Conservation (phyloP, 1,139 yeast species). For the Hanseniaspora uvarum region DNA sequence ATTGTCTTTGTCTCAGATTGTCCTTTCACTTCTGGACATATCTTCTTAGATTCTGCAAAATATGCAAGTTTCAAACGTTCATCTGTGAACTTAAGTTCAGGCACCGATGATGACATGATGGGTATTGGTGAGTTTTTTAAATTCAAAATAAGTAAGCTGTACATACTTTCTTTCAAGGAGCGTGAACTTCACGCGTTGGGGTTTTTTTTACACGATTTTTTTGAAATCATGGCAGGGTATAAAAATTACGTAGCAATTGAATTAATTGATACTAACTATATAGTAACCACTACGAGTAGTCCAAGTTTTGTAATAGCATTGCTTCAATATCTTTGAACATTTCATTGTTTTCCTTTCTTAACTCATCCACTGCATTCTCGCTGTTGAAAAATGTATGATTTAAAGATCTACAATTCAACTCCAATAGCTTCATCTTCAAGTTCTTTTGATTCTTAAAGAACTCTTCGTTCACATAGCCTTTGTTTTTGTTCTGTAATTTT, state of each 20-base stretch:
- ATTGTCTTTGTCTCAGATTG: slow-evolving; percentile 35
- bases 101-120: slow-evolving; percentile 50
- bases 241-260: too few relatives aligned
- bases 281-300: background rate
- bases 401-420: background rate
- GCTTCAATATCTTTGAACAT: background rate
- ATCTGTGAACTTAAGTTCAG: slow-evolving; percentile 65
- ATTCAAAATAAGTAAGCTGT: too few relatives aligned
- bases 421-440: background rate
- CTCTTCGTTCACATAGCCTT: background rate
- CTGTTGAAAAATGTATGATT: slow-evolving; percentile 1
- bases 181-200: background rate
- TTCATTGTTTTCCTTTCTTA: background rate
- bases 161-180: background rate
- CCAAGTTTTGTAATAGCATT: background rate
- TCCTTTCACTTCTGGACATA: slow-evolving; percentile 22
- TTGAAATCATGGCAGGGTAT: too few relatives aligned
- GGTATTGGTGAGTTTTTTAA: too few relatives aligned
- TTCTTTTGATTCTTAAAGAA: background rate
- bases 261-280: too few relatives aligned
- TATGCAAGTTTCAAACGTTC: slow-evolving; percentile 41
- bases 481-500: background rate
- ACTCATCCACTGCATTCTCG: background rate
- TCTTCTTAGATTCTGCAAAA: slow-evolving; percentile 47
- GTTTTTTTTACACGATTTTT: too few relatives aligned